A percentile compares a stretch with the other conserved stretches of the same genome.
Conservation (phyloP, 108 stramenopile species). For the Aureococcus anophagefferens region DNA sequence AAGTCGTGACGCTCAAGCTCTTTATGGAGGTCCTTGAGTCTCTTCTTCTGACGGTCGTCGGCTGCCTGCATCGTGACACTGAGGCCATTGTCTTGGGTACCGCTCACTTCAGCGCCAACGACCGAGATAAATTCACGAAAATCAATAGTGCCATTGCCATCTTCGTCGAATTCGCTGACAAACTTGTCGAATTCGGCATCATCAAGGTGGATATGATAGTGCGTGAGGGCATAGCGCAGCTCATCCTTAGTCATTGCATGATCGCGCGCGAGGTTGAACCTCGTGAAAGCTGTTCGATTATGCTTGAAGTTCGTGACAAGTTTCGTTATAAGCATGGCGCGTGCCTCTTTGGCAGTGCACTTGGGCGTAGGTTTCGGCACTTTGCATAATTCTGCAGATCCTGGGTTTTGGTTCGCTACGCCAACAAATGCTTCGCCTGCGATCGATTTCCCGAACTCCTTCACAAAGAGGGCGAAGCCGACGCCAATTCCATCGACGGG, state of each 20-base stretch:
- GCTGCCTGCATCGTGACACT: not conserved
- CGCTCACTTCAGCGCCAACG: not conserved
- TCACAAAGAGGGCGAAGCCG: not conserved
- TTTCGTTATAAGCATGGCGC: too few species aligned
- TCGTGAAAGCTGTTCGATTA: conserved; percentile 1
- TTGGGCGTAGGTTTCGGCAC: too few species aligned
- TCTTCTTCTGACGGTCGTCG: not conserved
- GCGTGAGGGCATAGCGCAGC: conserved; percentile 34
- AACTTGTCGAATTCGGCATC: conserved; percentile 26
- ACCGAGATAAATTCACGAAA: conserved; percentile 23
- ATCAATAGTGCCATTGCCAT: conserved; percentile 36
- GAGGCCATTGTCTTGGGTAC: not conserved
- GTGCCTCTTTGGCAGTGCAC: too few species aligned
- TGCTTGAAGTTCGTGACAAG: not conserved
- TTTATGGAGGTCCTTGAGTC: not conserved
- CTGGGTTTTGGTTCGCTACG: too few species aligned
- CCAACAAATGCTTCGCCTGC: not conserved
- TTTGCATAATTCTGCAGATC: too few species aligned
- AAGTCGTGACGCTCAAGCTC: not conserved
- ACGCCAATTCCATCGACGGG: not conserved
- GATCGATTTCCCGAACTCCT: not conserved
- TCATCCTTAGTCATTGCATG: conserved; percentile 37
- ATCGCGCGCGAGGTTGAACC: conserved; percentile 34
- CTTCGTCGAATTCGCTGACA: conserved; percentile 30
- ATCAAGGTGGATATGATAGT: conserved; percentile 26